Conservation (phyloP, 345 rosid species). For the Carallia pectinifolia region DNA sequence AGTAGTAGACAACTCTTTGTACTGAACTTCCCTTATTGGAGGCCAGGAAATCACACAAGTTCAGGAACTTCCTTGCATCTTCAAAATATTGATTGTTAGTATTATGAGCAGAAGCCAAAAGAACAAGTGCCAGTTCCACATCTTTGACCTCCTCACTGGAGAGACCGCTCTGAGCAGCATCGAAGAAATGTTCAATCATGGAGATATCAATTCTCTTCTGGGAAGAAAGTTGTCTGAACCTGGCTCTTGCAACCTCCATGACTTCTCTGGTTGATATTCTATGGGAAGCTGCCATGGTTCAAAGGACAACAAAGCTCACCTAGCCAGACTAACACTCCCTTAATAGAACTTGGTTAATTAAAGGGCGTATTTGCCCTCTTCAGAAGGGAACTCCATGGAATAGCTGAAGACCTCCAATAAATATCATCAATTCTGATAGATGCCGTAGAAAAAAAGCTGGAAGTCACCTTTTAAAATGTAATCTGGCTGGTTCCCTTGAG, state of each 20-base stretch:
- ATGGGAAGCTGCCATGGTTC: background rate
- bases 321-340: background rate
- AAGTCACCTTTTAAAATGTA: too few species aligned
- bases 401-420: too few species aligned
- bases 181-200: background rate
- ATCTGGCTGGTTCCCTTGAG: too few species aligned
- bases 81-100: constrained; percentile 9
- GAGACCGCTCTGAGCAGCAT: background rate
- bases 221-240: constrained; percentile 20
- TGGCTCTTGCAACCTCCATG: constrained; percentile 25
- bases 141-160: background rate
- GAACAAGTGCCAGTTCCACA: constrained; percentile 21
- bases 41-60: constrained; percentile 5
- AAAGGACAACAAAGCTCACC: background rate
- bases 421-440: too few species aligned
- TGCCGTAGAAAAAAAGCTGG: too few species aligned
- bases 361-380: too few species aligned
- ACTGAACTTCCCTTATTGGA: constrained; percentile 18
- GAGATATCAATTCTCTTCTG: background rate
- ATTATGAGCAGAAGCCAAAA: constrained; percentile 19
- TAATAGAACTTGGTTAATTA: background rate
- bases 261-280: constrained; percentile 23
- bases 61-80: constrained; percentile 13
- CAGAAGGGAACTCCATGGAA: too few species aligned
- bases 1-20: constrained; percentile 17